phyloP scores from a whole-genome alignment of 768 basidiomycete species.

The Russula earlei region DNA sequence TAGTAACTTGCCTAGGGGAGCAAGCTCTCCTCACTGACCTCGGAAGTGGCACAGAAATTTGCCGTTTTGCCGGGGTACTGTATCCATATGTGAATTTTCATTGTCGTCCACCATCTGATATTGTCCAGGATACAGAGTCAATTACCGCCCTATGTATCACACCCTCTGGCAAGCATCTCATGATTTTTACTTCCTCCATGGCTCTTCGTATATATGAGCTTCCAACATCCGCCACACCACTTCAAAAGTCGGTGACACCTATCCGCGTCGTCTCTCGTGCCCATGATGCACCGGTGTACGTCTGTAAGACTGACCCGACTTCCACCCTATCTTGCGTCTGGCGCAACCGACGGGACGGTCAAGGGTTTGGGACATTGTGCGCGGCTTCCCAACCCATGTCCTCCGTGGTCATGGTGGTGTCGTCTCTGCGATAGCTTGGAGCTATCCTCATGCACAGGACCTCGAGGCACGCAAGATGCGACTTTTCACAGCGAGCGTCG shows the following conservation, averaged over 20 bases:
- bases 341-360: constrained; percentile 91
- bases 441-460: constrained; percentile 50
- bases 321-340: constrained; percentile 89
- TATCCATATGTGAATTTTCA: neutral
- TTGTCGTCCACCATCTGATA: constrained; percentile 2
- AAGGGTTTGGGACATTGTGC: constrained; percentile 92
- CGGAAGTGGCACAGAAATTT: constrained; percentile 62
- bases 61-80: constrained; percentile 77
- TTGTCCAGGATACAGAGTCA: constrained; percentile 67
- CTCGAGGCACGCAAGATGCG: constrained; percentile 47
- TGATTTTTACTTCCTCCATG: constrained; percentile 74
- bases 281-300: constrained; percentile 91
- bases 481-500: constrained; percentile 85
- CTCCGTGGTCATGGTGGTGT: constrained; percentile 98
- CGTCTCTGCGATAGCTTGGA: constrained; percentile 83
- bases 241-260: constrained; percentile 50
- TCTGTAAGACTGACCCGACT: constrained; percentile 74
- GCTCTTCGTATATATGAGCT: constrained; percentile 80
- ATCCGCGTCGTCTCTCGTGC: constrained; percentile 71
- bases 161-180: constrained; percentile 60
- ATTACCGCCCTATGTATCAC: constrained; percentile 81
- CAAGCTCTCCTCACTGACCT: constrained; percentile 78
- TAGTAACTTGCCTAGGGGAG: constrained; percentile 83
- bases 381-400: constrained; percentile 86
- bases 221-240: constrained; percentile 37